A percentile compares a stretch with the other conserved stretches of the same genome.
These are phyloP conservation scores for Mastigamoeba balamuthi DNA, from an alignment of 78 protist genomes.

Conservation along the genomic window DNA sequence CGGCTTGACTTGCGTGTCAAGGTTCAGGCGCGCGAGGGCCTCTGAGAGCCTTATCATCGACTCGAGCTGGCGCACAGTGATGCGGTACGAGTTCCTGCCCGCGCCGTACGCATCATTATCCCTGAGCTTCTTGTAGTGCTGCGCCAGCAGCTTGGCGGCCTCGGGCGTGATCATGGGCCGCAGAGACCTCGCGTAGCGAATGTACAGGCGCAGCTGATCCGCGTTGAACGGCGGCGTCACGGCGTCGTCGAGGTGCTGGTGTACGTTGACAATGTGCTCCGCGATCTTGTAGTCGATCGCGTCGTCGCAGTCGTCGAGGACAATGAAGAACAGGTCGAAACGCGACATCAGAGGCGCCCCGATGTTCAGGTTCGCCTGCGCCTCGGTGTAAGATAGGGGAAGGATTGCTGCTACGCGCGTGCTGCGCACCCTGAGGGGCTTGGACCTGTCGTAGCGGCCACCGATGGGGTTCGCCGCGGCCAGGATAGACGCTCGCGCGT, in stretches of 20 bases:
- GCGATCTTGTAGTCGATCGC: conserved; percentile 83
- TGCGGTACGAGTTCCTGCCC: conserved; percentile 41
- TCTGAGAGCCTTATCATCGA: conserved; percentile 89
- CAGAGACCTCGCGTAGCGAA: conserved; percentile 49
- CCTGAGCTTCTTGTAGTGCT: conserved; percentile 50
- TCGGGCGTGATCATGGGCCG: conserved; percentile 2
- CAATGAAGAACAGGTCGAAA: conserved; percentile 96
- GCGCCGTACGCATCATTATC: conserved; percentile 1
- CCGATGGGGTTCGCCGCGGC: conserved; percentile 94
- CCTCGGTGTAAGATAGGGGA: not conserved
- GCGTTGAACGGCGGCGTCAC: conserved; percentile 28
- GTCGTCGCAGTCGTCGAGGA: conserved; percentile 85
- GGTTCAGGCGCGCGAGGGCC: conserved; percentile 76
- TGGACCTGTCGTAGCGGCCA: conserved; percentile 70
- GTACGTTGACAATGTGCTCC: conserved; percentile 81
- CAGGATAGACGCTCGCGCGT: conserved; percentile 90
- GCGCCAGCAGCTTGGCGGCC: conserved; percentile 2
- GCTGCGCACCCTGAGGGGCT: conserved; percentile 20
- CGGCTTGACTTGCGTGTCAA: not conserved
- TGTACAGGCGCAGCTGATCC: conserved; percentile 72
- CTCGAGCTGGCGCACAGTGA: conserved; percentile 98
- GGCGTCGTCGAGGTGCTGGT: conserved; percentile 56
- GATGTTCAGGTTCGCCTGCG: conserved; percentile 74
- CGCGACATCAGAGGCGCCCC: conserved; percentile 96
- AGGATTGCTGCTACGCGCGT: not conserved